Evolutionary conservation across 805 yeast species (phyloP).

Genomic region (Lachancea dasiensis): DNA sequence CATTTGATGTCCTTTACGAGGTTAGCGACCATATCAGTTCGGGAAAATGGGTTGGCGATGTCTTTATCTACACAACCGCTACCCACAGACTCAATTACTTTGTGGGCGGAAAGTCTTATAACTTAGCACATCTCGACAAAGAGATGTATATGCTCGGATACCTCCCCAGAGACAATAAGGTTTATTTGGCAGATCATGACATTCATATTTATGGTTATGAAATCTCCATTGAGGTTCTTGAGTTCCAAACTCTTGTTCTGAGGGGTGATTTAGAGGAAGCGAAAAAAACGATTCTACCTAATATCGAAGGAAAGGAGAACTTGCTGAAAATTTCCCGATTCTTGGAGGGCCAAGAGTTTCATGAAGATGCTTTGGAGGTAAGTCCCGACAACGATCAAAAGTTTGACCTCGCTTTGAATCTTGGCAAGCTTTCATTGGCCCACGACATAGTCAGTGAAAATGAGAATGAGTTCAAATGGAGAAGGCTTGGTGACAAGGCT

Average conservation of each 20-base stretch:
- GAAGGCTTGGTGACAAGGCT: conserved; percentile 82
- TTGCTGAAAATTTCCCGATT: conserved; percentile 80
- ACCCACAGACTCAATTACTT: conserved; percentile 87
- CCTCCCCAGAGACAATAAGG: conserved; percentile 80
- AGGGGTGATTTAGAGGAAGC: conserved; percentile 92
- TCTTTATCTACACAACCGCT: conserved; percentile 82
- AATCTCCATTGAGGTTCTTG: conserved; percentile 79
- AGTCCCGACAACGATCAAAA: conserved; percentile 86
- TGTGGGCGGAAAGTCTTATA: conserved; percentile 90
- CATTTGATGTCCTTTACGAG: conserved; percentile 81
- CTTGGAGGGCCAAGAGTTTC: conserved; percentile 86
- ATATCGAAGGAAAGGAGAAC: conserved; percentile 54
- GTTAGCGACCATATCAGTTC: conserved; percentile 75
- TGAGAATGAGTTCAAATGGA: conserved; percentile 72
- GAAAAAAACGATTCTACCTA: conserved; percentile 50
- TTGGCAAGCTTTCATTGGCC: conserved; percentile 69
- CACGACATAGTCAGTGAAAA: conserved; percentile 54
- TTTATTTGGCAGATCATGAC: conserved; percentile 88
- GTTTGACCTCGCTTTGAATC: conserved; percentile 80
- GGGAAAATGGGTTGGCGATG: conserved; percentile 97
- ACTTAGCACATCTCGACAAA: conserved; percentile 88
- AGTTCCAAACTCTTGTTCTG: conserved; percentile 91
- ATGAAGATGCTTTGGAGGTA: conserved; percentile 74
- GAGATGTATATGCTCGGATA: conserved; percentile 84
- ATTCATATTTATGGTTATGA: conserved; percentile 75